Percentiles rank a stretch among this genome's conserved stretches.
Evolutionary conservation across 2,329 filamentous ascomycete genomes (phyloP).

Genomic region (Apiospora sp.): DNA sequence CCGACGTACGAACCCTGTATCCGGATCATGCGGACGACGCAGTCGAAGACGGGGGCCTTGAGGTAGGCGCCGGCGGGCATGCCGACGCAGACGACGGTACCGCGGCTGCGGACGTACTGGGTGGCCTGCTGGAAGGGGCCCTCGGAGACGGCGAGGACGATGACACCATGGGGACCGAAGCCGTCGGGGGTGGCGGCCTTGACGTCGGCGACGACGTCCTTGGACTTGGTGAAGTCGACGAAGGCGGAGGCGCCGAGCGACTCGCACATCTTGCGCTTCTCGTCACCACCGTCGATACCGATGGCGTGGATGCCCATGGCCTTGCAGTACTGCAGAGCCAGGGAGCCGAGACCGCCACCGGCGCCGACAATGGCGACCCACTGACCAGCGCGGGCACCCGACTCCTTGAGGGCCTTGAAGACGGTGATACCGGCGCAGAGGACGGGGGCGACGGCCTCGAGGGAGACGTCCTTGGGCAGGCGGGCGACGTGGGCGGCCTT

Average conservation of each 20-base stretch:
- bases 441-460: slow-evolving; percentile 81
- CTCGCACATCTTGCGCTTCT: slow-evolving; percentile 77
- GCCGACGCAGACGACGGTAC: slow-evolving; percentile 87
- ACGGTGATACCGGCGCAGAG: slow-evolving; percentile 88
- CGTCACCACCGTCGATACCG: slow-evolving; percentile 83
- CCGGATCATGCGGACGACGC: slow-evolving; percentile 82
- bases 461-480: slow-evolving; percentile 77
- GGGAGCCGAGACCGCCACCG: slow-evolving; percentile 77
- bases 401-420: slow-evolving; percentile 92
- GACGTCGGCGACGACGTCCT: slow-evolving; percentile 84
- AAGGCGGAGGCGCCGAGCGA: slow-evolving; percentile 75
- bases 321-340: slow-evolving; percentile 87
- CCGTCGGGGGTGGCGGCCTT: slow-evolving; percentile 82
- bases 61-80: slow-evolving; percentile 83
- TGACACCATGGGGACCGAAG: slow-evolving; percentile 84
- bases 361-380: slow-evolving; percentile 86
- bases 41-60: slow-evolving; percentile 86
- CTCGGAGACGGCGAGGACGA: slow-evolving; percentile 86
- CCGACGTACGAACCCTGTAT: slow-evolving; percentile 96
- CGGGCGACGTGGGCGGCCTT: slow-evolving; percentile 87
- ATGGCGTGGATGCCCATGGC: slow-evolving; percentile 87
- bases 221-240: slow-evolving; percentile 80
- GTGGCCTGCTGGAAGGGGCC: slow-evolving; percentile 96
- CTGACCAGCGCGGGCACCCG: slow-evolving; percentile 75
- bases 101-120: slow-evolving; percentile 83